phyloP scores from a whole-genome alignment of 768 basidiomycete species.

The Sarcodon aspratus region DNA sequence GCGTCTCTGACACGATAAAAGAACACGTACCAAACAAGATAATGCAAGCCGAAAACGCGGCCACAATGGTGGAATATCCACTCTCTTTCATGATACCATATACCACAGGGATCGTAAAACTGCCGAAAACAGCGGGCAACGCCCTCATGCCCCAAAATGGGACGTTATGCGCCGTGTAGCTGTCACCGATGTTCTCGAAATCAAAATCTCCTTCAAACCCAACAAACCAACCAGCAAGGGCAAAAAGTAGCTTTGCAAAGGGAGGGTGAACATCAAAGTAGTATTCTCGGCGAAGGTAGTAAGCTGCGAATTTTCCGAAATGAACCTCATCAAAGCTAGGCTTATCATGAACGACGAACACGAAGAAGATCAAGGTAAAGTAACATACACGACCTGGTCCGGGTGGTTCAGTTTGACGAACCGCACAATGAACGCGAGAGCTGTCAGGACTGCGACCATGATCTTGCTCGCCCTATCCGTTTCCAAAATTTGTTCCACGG shows the following conservation, averaged over 20 bases:
- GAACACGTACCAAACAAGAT: conserved; percentile 72
- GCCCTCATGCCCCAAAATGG: conserved; percentile 92
- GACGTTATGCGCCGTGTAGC: conserved; percentile 75
- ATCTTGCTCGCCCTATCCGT: conserved; percentile 48
- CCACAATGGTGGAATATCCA: conserved; percentile 86
- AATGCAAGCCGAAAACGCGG: conserved; percentile 80
- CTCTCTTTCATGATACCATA: conserved; percentile 98
- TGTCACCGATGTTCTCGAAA: conserved; percentile 94
- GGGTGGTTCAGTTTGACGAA: conserved; percentile 95
- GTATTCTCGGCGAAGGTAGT: conserved; percentile 88
- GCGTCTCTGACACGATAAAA: neutral
- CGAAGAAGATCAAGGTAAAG: neutral
- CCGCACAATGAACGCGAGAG: conserved; percentile 70
- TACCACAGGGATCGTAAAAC: conserved; percentile 82
- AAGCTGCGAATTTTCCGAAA: conserved; percentile 95
- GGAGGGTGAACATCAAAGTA: conserved; percentile 99
- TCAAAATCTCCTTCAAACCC: conserved; percentile 92
- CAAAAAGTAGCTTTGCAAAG: conserved; percentile 90
- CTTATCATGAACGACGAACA: neutral
- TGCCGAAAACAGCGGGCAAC: conserved; percentile 84
- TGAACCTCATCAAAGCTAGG: conserved; percentile 93
- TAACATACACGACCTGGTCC: conserved; percentile 84
- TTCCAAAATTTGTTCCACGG: conserved; percentile 51
- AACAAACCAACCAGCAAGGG: conserved; percentile 90
- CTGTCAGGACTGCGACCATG: conserved; percentile 55